Evolutionary conservation across 2,329 filamentous ascomycete species (phyloP).

Genomic region (Davidsoniella eucalypti): DNA sequence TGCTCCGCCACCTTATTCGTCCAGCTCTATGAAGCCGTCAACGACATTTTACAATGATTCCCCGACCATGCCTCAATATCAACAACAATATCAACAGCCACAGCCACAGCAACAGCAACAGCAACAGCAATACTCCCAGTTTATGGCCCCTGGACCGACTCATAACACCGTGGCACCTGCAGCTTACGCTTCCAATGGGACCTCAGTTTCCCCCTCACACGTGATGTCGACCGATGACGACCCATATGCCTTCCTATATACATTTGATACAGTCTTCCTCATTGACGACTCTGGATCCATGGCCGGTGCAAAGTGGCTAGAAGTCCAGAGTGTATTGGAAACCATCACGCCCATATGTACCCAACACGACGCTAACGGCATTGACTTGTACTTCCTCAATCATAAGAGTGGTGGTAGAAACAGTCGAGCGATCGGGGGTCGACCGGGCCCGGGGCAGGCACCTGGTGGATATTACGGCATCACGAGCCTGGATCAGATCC

Average conservation of each 20-base stretch:
- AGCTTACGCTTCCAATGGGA: constrained; percentile 12
- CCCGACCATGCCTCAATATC: not conserved
- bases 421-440: not conserved
- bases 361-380: constrained; percentile 60
- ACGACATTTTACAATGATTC: not conserved
- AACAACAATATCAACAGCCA: not conserved
- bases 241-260: constrained; percentile 55
- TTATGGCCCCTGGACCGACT: not conserved
- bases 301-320: constrained; percentile 58
- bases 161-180: no score
- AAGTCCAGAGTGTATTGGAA: constrained; percentile 53
- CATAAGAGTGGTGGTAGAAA: constrained; percentile 21
- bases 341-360: constrained; percentile 73
- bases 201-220: constrained; percentile 3
- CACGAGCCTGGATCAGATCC: constrained; percentile 37
- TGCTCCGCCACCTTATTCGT: no score
- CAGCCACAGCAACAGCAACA: not conserved
- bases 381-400: constrained; percentile 89
- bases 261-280: constrained; percentile 77
- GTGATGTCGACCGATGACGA: constrained; percentile 36
- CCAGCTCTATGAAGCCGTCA: no score
- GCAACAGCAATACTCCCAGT: not conserved
- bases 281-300: constrained; percentile 90
- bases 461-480: constrained; percentile 49
- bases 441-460: not conserved